Evolutionary conservation across 768 basidiomycete genomes (phyloP).

Genomic region (Russula virescens): DNA sequence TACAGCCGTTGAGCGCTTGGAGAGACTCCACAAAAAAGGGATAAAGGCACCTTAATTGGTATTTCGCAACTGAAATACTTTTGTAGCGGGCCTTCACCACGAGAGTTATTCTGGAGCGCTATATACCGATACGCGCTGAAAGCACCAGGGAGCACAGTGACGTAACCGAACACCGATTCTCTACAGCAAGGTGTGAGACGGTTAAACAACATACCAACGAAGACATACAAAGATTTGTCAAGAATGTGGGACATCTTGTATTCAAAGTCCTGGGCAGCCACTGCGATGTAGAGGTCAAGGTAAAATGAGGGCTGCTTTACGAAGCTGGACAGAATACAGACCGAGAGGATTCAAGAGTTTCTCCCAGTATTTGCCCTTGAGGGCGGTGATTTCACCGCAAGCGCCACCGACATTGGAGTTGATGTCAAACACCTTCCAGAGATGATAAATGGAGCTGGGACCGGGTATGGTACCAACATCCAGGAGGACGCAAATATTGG

Average conservation of each 20-base stretch:
- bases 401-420: conserved; percentile 89
- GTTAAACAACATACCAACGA: not conserved
- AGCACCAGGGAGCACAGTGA: conserved; percentile 88
- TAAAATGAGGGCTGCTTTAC: not conserved
- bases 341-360: conserved; percentile 76
- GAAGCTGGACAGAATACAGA: conserved; percentile 10
- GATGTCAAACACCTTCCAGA: conserved; percentile 94
- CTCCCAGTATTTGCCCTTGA: conserved; percentile 78
- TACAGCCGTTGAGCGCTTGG: conserved; percentile 23
- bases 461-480: conserved; percentile 87
- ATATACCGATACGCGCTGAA: conserved; percentile 91
- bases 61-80: conserved; percentile 98
- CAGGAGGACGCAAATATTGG: conserved; percentile 88
- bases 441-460: conserved; percentile 82
- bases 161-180: conserved; percentile 88
- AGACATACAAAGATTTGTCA: conserved; percentile 69
- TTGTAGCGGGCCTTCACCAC: conserved; percentile 82
- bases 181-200: conserved; percentile 27
- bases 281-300: conserved; percentile 27
- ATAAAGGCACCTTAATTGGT: conserved; percentile 45
- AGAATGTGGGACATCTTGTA: conserved; percentile 93
- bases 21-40: not conserved
- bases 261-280: conserved; percentile 91
- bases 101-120: conserved; percentile 79
- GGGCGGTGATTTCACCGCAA: conserved; percentile 94